Base-by-base conservation (phyloP, 78 protist species). In the Diacronema lutheri region DNA sequence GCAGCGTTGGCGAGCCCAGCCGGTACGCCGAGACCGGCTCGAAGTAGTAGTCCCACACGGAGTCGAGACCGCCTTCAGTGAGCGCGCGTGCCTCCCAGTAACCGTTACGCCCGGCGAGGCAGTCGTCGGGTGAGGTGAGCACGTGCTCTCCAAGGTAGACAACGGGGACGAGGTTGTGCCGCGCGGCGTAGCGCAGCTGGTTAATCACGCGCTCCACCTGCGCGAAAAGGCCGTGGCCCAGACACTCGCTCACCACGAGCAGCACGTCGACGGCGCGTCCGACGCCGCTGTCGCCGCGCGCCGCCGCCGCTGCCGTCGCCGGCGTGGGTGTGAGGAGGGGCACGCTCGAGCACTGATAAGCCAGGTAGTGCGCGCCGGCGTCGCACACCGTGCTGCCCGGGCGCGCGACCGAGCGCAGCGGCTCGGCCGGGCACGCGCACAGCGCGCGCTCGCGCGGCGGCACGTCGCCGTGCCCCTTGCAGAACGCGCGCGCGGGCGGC, bases 41-140 rank as follows among this genome's bases (percentile, higher is more conserved):
- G 20, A 71, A 71, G 79, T 41, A 71, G 58, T 71, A 71, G 26
- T 71, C 79, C 79, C 79, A 71, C 58, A 71, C 79, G 58, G 50
- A 44, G 50, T 44, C 50, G 16, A 44, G 50, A 3, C 50, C 50
- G 50, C 50, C 16, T 7, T 7, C 16, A 3, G 50, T 7, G 7
- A 44, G 50, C 50, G 3, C 16, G 50, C 16, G 16, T 3, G 16
- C 7, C 3, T 19, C 55, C 4, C 4, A 71, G 79, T 71, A 71
- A 3, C 50, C 25, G 33, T 37, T 4, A 16, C 4, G 9, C 58
- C 37, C 58, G 37, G 0, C 1, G 23, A 0, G 26, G 33, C 79
- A 71, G 55, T 69, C 40, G 40, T 16, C 26, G 4, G 79, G 79
- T 58, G 3, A 19, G 26, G 37, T 26, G 79, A 71, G 26, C 12